Evolutionary conservation across 2,329 filamentous ascomycete genomes (phyloP).

Genomic region (Cercospora sp.): DNA sequence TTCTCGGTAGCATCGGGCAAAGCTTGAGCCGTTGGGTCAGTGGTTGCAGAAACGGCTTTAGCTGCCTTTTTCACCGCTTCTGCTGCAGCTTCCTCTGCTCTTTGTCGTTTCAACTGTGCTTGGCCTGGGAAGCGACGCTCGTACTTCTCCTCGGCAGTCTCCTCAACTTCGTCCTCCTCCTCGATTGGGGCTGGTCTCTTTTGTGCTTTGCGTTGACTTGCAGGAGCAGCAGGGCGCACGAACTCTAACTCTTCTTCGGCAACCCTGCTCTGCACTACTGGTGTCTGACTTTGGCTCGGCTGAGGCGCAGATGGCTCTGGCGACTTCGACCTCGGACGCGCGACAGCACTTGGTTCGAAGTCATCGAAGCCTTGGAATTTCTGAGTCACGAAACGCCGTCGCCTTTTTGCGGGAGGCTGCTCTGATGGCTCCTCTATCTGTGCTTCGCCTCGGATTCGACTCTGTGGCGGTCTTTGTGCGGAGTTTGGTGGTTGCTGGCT

Average conservation of each 20-base stretch:
- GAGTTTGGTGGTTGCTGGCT: neutral
- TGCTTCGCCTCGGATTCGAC: neutral
- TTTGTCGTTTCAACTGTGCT: slow-evolving; percentile 75
- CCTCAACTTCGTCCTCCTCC: slow-evolving; percentile 24
- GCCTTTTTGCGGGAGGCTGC: slow-evolving; percentile 9
- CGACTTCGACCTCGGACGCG: slow-evolving; percentile 27
- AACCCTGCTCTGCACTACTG: slow-evolving; percentile 27
- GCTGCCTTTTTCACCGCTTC: slow-evolving; percentile 4
- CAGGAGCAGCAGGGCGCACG: neutral
- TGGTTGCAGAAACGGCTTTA: slow-evolving; percentile 5
- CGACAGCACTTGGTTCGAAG: slow-evolving; percentile 38
- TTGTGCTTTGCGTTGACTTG: slow-evolving; percentile 25
- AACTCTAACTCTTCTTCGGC: slow-evolving; percentile 20
- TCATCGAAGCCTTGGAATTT: slow-evolving; percentile 59
- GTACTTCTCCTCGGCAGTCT: slow-evolving; percentile 55
- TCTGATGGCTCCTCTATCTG: slow-evolving; percentile 8
- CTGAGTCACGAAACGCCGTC: slow-evolving; percentile 41
- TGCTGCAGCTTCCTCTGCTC: slow-evolving; percentile 54
- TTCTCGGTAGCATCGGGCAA: neutral
- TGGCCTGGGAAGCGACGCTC: slow-evolving; percentile 74
- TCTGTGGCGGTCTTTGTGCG: neutral
- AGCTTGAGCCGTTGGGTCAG: slow-evolving; percentile 3
- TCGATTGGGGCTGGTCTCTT: slow-evolving; percentile 35
- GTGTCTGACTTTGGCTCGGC: slow-evolving; percentile 27
- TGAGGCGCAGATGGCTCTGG: slow-evolving; percentile 21